phyloP scores from a whole-genome alignment of 75 land plant genomes.

The Picea sitchensis region DNA sequence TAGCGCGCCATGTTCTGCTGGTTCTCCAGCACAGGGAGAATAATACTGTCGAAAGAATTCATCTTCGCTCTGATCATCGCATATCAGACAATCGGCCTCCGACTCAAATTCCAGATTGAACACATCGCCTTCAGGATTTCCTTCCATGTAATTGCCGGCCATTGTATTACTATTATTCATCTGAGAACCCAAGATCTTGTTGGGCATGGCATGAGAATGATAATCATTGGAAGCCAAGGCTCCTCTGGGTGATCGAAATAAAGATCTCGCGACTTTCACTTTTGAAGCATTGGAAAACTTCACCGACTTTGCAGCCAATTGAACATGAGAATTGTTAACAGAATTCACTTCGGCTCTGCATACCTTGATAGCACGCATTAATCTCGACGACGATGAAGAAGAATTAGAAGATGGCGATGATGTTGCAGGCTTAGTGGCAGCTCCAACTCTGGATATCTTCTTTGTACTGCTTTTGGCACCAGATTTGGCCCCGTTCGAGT shows the following conservation, averaged over 20 bases:
- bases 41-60: slow-evolving; percentile 5
- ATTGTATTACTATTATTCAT: background rate
- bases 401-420: background rate
- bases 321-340: background rate
- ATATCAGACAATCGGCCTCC: background rate
- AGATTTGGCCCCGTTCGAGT: background rate
- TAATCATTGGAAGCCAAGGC: too few species aligned
- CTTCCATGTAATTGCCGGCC: background rate
- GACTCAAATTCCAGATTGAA: background rate
- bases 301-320: too few species aligned
- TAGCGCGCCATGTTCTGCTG: background rate
- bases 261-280: slow-evolving; percentile 3
- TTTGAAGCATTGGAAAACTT: background rate
- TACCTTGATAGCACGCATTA: too few species aligned
- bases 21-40: background rate
- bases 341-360: background rate
- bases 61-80: background rate
- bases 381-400: too few species aligned
- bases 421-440: background rate
- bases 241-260: slow-evolving; percentile 2
- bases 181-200: background rate
- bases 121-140: background rate
- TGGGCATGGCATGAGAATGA: background rate
- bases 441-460: background rate
- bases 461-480: background rate